Percentiles rank a stretch among this genome's conserved stretches.
Conservation (phyloP, 2,329 filamentous ascomycete genomes). For the Claviceps sp. region DNA sequence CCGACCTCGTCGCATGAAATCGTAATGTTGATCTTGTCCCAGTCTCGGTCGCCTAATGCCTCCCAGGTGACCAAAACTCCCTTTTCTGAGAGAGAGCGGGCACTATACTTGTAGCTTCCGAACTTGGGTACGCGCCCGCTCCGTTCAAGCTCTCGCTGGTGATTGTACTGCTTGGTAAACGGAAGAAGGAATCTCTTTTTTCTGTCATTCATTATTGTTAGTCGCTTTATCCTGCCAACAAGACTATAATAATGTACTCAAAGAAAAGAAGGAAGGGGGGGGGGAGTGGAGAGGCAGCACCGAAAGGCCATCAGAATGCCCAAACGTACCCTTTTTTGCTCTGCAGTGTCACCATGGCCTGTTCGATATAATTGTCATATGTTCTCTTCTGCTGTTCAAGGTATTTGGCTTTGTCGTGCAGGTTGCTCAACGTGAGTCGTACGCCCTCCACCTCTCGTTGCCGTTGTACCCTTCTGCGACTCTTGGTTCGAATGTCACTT, state of each 20-base stretch:
- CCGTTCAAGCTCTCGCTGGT: constrained; percentile 88
- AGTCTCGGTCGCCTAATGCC: constrained; percentile 69
- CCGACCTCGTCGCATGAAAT: constrained; percentile 91
- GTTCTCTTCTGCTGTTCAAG: constrained; percentile 91
- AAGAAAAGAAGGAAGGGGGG: neutral
- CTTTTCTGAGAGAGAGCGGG: constrained; percentile 77
- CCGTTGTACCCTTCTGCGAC: constrained; percentile 78
- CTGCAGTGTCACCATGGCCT: constrained; percentile 92
- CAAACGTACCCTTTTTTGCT: constrained; percentile 76
- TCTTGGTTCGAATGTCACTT: constrained; percentile 93
- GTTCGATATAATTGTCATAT: constrained; percentile 98
- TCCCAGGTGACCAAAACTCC: constrained; percentile 89
- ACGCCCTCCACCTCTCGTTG: constrained; percentile 83
- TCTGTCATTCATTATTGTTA: constrained; percentile 23
- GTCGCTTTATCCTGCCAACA: neutral
- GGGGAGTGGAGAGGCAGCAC: neutral
- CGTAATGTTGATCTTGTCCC: constrained; percentile 86
- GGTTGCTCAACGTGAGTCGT: constrained; percentile 56
- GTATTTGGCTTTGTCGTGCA: constrained; percentile 80
- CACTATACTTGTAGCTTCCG: constrained; percentile 94
- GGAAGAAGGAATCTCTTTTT: constrained; percentile 91
- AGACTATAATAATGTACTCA: neutral
- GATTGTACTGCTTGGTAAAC: constrained; percentile 97
- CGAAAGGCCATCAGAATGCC: too few relatives aligned
- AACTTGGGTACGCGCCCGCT: constrained; percentile 92